Conservation (phyloP, 2,329 filamentous ascomycete genomes). For the Coniochaeta sp. region DNA sequence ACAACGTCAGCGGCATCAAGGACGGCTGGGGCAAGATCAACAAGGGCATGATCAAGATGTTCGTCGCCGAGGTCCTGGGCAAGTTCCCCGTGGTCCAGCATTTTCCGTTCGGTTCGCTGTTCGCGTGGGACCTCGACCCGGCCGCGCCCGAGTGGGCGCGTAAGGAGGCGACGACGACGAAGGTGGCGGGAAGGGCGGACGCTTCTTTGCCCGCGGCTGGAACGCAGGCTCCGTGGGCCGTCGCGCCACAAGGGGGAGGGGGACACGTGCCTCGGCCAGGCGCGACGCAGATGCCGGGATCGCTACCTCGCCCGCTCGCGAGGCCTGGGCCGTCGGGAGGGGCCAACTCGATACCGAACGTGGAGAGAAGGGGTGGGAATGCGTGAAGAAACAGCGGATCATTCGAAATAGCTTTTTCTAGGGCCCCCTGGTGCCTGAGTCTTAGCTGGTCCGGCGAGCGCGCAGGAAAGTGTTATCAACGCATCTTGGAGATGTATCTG, state of each 20-base stretch:
- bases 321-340: not conserved
- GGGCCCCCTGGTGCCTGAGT: too few species aligned
- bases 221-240: constrained; percentile 18
- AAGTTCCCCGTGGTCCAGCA: constrained; percentile 99
- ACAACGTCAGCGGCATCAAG: constrained; percentile 85
- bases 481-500: too few species aligned
- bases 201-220: not conserved
- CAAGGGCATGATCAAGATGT: constrained; percentile 99
- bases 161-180: constrained; percentile 46
- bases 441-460: too few species aligned
- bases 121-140: constrained; percentile 66
- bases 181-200: constrained; percentile 11
- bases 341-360: not conserved
- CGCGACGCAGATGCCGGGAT: constrained; percentile 20
- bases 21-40: constrained; percentile 99
- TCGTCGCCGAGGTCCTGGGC: constrained; percentile 87
- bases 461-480: too few species aligned
- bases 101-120: constrained; percentile 76
- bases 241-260: not conserved
- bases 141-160: constrained; percentile 40
- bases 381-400: not conserved
- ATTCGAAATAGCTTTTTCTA: too few species aligned
- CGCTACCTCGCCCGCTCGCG: constrained; percentile 14
- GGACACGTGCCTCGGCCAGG: not conserved
- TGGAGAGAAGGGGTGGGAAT: not conserved